Base-by-base conservation (phyloP, 371 early-diverging fungal species). In the Saksenaea oblongispora region DNA sequence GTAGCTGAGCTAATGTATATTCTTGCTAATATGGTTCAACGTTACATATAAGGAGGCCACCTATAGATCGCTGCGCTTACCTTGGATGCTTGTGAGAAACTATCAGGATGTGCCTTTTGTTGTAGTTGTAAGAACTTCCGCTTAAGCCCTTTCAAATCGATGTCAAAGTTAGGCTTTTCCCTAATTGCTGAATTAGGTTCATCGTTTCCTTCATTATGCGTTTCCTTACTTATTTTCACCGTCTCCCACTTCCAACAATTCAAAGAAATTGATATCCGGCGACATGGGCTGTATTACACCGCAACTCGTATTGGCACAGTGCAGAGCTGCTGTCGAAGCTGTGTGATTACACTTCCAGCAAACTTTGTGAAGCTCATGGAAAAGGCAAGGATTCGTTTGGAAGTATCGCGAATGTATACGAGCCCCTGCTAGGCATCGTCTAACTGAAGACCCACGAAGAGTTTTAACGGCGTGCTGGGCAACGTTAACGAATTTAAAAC, bases 71-170 rank as follows among this genome's bases (percentile, higher is more conserved):
- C 11, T 44, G 56, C 11, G 61, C 72, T 68, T 78, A 90, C 92
- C 69, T 84, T 80, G 42, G 81, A 80, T 72, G 83, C 86, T 37
- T 85, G 86, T 5, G 91, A 84, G 61, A 83, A 91, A 34, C 89
- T 89, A 71, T 96, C 96, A 7, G 96, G 96, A 74, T 96, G 96
- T 9, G 93, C 91, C 8, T 74, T 78, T 79, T 92, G 93, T 71
- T 96, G 96, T 53, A 93, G 72, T 42, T 59, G 72, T 28, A 94
- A 72, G 70, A 93, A 96, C 35, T 80, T 78, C 57, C 67, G 76
- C 35, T 89, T 80, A 63, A 96, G 66, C 5, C 73, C 74, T 41
- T 75, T 82, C 34, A 81, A 53, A 70, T 93, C 91, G 18, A 95
- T 73, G 63, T 91, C 87, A 71, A 89, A 95, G 0, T 71, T 71